Evolutionary conservation across 352 stramenopile genomes (phyloP), one percentile per base, ranked within the genome.

Genomic region (Plasmopara viticola): DNA sequence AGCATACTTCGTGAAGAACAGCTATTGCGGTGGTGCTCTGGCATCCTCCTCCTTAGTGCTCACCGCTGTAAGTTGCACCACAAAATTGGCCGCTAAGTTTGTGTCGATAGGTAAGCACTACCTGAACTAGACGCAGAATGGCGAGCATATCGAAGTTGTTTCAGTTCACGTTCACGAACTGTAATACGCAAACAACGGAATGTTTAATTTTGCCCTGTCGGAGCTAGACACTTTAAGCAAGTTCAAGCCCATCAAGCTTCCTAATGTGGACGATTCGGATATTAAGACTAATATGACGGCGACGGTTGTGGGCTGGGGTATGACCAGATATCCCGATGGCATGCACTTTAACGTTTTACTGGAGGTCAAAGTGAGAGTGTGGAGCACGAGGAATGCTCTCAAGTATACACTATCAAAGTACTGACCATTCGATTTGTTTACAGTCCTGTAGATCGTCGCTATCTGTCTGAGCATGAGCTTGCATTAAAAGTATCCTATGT

Each of bases 111-210:
- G 41, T 9, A 34, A 18, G 7, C 20, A 66, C 53, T 62, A 63
- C 30, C 15, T 33, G n/a, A 59, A 59, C 18, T 54, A 50, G 2
- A 52, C 45, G 1, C 20, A 61, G 52, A 55, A 58, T 13, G 60
- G 50, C 0, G 50, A 68, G 17, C 54, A 67, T 29, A 67, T 64
- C 28, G 56, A 57, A 43, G 38, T 60, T 18, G 41, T 60, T 0
- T 39, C 50, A 14, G 51, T 60, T 6, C 17, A 48, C 2, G 64
- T 31, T 15, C 49, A 63, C 37, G 45, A 47, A 14, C 15, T 1
- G 4, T 13, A 25, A 10, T 13, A 44, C n/a, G 4, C 6, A 2
- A 5, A 12, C 17, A 28, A 8, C 25, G 12, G 9, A 12, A 14
- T 9, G 4, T 42, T 34, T 4, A 31, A 44, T 14, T 43, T 51